Evolutionary conservation across 345 rosid species (phyloP).

Genomic region (Brassica nigra): DNA sequence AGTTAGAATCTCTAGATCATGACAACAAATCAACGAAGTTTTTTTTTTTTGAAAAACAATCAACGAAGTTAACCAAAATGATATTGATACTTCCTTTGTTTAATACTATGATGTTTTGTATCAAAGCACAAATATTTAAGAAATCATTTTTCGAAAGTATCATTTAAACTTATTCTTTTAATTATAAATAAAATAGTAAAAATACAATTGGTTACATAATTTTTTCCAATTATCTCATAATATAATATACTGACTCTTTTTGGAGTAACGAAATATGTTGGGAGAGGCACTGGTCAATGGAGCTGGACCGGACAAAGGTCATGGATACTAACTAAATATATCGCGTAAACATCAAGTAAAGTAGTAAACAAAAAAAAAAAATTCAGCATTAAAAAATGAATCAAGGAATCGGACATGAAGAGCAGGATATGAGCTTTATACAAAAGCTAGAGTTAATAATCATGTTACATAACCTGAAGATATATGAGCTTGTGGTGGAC

Average conservation of each 20-base stretch:
- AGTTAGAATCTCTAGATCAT: neutral
- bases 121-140: too few species aligned
- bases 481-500: neutral
- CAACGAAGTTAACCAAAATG: neutral
- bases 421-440: conserved; percentile 10
- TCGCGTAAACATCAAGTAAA: conserved; percentile 1
- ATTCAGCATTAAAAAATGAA: neutral
- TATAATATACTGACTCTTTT: too few species aligned
- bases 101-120: too few species aligned
- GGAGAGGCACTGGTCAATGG: neutral
- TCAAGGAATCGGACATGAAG: conserved; percentile 10
- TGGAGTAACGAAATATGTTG: neutral
- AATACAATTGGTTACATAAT: too few species aligned
- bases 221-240: too few species aligned
- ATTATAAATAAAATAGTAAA: too few species aligned
- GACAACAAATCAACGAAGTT: neutral
- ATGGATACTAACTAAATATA: neutral
- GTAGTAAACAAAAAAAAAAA: neutral
- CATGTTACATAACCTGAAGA: neutral
- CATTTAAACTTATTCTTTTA: too few species aligned
- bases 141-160: too few species aligned
- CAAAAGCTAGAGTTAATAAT: conserved; percentile 6
- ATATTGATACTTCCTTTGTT: too few species aligned
- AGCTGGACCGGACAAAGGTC: conserved; percentile 17
- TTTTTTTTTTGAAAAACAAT: neutral